phyloP scores from a whole-genome alignment of 2,329 filamentous ascomycete species.

The Fusarium sp. region DNA sequence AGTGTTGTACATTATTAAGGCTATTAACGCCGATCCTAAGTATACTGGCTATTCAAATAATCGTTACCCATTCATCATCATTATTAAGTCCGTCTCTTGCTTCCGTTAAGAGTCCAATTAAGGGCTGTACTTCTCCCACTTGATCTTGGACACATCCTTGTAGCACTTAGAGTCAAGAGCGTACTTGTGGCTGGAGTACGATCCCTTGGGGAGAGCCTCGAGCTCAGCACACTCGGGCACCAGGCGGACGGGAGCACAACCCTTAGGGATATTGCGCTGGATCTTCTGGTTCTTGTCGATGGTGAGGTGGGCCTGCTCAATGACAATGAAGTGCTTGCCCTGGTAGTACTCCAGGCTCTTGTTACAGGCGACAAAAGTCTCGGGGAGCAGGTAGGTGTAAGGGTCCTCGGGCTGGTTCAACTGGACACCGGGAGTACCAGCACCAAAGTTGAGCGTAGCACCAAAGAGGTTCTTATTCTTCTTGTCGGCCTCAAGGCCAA shows the following conservation, averaged over 20 bases:
- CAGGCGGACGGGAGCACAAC: constrained; percentile 60
- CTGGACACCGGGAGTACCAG: constrained; percentile 55
- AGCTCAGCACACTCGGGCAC: constrained; percentile 61
- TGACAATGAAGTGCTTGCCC: constrained; percentile 54
- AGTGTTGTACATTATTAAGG: constrained; percentile 38
- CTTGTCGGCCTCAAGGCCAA: constrained; percentile 51
- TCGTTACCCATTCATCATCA: constrained; percentile 38
- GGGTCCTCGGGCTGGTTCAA: constrained; percentile 46
- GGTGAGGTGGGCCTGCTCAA: constrained; percentile 56
- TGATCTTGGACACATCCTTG: constrained; percentile 53
- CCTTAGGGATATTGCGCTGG: constrained; percentile 48
- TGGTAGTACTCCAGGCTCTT: constrained; percentile 60
- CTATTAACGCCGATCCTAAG: constrained; percentile 25
- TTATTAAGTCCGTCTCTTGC: constrained; percentile 29
- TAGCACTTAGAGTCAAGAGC: constrained; percentile 59
- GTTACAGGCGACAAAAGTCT: constrained; percentile 61
- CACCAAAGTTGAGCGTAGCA: constrained; percentile 52
- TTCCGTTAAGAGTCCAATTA: constrained; percentile 13
- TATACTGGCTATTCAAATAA: constrained; percentile 33
- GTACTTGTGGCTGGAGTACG: constrained; percentile 58
- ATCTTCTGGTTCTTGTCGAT: constrained; percentile 43
- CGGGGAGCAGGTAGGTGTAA: constrained; percentile 52
- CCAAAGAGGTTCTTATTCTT: constrained; percentile 53
- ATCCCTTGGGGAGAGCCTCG: constrained; percentile 54
- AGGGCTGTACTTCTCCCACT: constrained; percentile 48